Percentiles rank a stretch among this genome's conserved stretches.
Evolutionary conservation across 2,329 filamentous ascomycete genomes (phyloP).

Genomic region (Coniochaeta hoffmannii): DNA sequence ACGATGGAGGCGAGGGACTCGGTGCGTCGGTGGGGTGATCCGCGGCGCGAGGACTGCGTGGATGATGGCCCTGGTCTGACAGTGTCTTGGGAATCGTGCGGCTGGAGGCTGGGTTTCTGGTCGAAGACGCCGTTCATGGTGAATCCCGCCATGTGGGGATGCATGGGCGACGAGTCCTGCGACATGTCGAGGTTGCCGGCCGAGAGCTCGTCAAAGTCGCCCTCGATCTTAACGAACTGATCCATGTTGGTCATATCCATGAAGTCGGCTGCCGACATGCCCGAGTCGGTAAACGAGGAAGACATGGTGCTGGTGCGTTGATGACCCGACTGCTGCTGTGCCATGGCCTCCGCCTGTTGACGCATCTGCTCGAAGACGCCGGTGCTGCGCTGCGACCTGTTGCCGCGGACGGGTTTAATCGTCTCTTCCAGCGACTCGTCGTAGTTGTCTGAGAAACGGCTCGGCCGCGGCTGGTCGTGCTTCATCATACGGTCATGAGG

Average conservation of each 20-base stretch:
- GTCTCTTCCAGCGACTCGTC: constrained; percentile 63
- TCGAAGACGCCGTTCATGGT: constrained; percentile 29
- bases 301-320: constrained; percentile 38
- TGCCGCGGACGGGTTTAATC: constrained; percentile 44
- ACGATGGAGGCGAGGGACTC: constrained; percentile 52
- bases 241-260: constrained; percentile 34
- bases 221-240: constrained; percentile 26
- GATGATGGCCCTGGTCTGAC: background rate
- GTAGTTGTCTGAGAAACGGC: constrained; percentile 52
- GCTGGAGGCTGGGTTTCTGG: constrained; percentile 31
- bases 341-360: constrained; percentile 44
- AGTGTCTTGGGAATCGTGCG: constrained; percentile 14
- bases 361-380: constrained; percentile 53
- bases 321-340: constrained; percentile 37
- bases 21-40: constrained; percentile 43
- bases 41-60: constrained; percentile 16
- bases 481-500: constrained; percentile 42
- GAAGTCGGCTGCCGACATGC: constrained; percentile 50
- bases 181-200: constrained; percentile 36
- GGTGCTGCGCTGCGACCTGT: constrained; percentile 30
- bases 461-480: constrained; percentile 26
- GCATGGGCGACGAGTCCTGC: constrained; percentile 45
- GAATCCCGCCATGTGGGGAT: constrained; percentile 37
- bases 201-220: constrained; percentile 24
- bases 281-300: constrained; percentile 31